Evolutionary conservation across 2,329 filamentous ascomycete species (phyloP).

Genomic region (Pseudogymnoascus sp.): DNA sequence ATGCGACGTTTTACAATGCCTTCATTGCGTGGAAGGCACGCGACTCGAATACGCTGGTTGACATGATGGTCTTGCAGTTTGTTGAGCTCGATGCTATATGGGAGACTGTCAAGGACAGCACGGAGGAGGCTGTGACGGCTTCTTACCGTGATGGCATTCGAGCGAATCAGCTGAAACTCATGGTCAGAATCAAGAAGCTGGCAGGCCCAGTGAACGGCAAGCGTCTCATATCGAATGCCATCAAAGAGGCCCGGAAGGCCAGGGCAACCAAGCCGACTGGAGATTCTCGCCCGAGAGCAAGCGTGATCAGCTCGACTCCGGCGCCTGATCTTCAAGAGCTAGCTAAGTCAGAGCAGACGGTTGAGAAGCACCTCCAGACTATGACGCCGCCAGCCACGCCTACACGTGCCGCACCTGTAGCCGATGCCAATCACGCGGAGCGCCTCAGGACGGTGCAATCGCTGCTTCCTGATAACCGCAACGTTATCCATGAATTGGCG

Average conservation of each 20-base stretch:
- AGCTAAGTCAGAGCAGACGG: slow-evolving; percentile 33
- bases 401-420: slow-evolving; percentile 19
- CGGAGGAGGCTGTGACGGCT: slow-evolving; percentile 62
- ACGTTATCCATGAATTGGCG: slow-evolving; percentile 70
- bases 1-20: slow-evolving; percentile 67
- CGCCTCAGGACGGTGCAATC: slow-evolving; percentile 32
- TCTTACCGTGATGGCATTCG: slow-evolving; percentile 76
- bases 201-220: slow-evolving; percentile 65
- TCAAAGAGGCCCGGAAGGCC: slow-evolving; percentile 61
- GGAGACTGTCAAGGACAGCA: slow-evolving; percentile 73
- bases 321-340: slow-evolving; percentile 35
- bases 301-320: slow-evolving; percentile 39
- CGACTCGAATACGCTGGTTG: slow-evolving; percentile 68
- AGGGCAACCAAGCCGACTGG: slow-evolving; percentile 58
- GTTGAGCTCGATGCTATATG: slow-evolving; percentile 78
- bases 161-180: slow-evolving; percentile 70
- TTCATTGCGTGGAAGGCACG: slow-evolving; percentile 80
- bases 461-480: slow-evolving; percentile 61
- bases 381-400: slow-evolving; percentile 48
- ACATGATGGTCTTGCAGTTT: slow-evolving; percentile 81
- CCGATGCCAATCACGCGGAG: slow-evolving; percentile 21
- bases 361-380: slow-evolving; percentile 38
- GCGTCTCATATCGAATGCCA: slow-evolving; percentile 65
- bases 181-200: slow-evolving; percentile 72
- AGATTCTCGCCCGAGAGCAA: slow-evolving; percentile 63